Conservation (phyloP, 192 early-diverging fungal species). For the Linnemannia zychae region DNA sequence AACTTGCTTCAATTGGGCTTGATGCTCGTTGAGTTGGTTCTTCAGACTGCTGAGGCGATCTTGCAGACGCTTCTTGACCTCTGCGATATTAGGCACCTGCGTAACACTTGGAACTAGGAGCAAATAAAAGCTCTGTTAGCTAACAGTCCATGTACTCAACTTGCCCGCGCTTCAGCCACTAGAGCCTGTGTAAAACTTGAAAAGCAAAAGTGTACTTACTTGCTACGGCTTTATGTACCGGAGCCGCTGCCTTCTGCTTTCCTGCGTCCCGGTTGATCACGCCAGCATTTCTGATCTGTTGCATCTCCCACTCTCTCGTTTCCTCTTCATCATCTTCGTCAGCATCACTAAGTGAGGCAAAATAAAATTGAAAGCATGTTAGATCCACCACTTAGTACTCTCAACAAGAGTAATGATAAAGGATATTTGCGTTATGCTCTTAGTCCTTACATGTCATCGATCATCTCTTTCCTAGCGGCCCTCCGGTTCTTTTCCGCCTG, state of each 20-base stretch:
- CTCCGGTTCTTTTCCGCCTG: conserved; percentile 54
- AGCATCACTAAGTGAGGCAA: conserved; percentile 42
- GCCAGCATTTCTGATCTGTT: conserved; percentile 68
- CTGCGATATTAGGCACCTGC: conserved; percentile 56
- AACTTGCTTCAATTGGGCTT: conserved; percentile 55
- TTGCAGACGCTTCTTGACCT: conserved; percentile 48
- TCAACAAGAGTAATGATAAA: too few species aligned
- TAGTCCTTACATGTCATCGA: conserved; percentile 62
- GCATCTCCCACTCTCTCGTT: conserved; percentile 67
- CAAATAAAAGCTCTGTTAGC: not conserved
- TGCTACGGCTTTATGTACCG: conserved; percentile 23
- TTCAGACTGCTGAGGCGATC: conserved; percentile 43
- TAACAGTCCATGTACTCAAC: not conserved
- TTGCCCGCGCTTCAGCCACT: not conserved
- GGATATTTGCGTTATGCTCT: not conserved
- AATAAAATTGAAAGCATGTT: not conserved
- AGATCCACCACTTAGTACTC: not conserved
- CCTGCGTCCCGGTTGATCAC: conserved; percentile 43
- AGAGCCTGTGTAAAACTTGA: too few species aligned
- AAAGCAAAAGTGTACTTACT: conserved; percentile 21
- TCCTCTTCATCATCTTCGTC: conserved; percentile 65
- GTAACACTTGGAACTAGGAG: conserved; percentile 59
- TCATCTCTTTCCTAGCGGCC: conserved; percentile 62
- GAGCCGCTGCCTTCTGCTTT: conserved; percentile 24
- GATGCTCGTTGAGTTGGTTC: conserved; percentile 41